A percentile compares a stretch with the other conserved stretches of the same genome.
These are phyloP conservation scores for Globisporangium uncinulatum DNA, from an alignment of 352 stramenopile genomes.

Conservation along the genomic window DNA sequence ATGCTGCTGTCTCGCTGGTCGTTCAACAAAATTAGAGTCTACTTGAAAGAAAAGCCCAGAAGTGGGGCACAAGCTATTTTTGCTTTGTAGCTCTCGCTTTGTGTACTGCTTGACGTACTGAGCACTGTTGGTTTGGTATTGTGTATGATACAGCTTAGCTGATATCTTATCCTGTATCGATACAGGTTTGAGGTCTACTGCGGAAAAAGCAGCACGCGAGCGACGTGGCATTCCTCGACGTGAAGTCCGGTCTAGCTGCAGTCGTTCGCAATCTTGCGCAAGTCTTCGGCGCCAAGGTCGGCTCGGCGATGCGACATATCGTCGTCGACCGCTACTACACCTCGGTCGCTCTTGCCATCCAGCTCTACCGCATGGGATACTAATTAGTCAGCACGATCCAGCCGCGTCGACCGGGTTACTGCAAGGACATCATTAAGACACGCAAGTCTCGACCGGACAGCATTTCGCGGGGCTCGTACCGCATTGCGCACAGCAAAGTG, in stretches of 20 bases:
- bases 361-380: not conserved
- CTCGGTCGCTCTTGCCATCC: not conserved
- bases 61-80: no score
- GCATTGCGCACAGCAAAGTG: not conserved
- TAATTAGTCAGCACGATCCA: not conserved
- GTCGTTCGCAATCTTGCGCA: not conserved
- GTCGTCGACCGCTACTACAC: not conserved
- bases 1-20: not conserved
- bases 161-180: not conserved
- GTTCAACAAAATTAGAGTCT: not conserved
- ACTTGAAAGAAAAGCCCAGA: no score
- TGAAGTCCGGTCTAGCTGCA: not conserved
- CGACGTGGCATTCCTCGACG: not conserved
- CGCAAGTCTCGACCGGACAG: not conserved
- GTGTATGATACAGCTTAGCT: no score
- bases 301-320: not conserved
- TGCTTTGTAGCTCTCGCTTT: no score
- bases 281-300: not conserved
- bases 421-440: not conserved
- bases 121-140: no score
- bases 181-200: conserved; percentile 1
- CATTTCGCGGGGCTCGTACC: not conserved
- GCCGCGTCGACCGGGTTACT: not conserved
- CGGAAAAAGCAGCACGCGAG: not conserved
- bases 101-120: no score